phyloP scores from a whole-genome alignment of 768 basidiomycete species.

The Boletellus emodensis region DNA sequence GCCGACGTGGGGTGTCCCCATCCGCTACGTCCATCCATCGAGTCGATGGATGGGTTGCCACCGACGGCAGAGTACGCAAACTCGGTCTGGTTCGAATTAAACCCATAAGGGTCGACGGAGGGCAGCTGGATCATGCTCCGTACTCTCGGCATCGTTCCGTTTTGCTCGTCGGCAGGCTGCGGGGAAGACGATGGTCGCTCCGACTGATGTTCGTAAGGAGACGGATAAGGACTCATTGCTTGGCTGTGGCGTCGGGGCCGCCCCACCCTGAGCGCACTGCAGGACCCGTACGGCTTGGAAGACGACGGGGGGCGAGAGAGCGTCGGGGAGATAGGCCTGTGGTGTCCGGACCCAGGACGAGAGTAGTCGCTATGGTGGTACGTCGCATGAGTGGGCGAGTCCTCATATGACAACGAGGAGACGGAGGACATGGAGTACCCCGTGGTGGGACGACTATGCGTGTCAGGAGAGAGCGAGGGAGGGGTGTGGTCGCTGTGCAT shows the following conservation, averaged over 20 bases:
- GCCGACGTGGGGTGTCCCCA: conserved; percentile 36
- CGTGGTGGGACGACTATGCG: conserved; percentile 69
- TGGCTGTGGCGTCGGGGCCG: conserved; percentile 78
- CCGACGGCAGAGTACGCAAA: conserved; percentile 76
- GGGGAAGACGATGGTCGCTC: conserved; percentile 71
- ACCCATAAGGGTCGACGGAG: conserved; percentile 63
- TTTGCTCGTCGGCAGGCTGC: conserved; percentile 53
- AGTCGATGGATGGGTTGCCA: conserved; percentile 36
- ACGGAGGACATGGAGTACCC: conserved; percentile 85
- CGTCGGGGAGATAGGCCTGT: conserved; percentile 59
- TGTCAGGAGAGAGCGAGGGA: conserved; percentile 71
- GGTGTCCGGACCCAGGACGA: conserved; percentile 71
- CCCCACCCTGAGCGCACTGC: conserved; percentile 61
- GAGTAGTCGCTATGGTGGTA: conserved; percentile 57
- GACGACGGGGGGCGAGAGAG: conserved; percentile 67
- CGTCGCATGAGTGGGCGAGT: conserved; percentile 35
- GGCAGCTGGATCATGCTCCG: conserved; percentile 83
- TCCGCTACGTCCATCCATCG: conserved; percentile 37
- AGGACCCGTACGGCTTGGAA: conserved; percentile 49
- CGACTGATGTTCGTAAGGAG: conserved; percentile 68
- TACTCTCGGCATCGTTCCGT: conserved; percentile 58
- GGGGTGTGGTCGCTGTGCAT: conserved; percentile 67
- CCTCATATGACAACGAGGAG: conserved; percentile 70
- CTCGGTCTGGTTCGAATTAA: conserved; percentile 65
- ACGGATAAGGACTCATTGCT: conserved; percentile 84